Conservation (phyloP, 371 early-diverging fungal species). For the Lichtheimia hyalospora region DNA sequence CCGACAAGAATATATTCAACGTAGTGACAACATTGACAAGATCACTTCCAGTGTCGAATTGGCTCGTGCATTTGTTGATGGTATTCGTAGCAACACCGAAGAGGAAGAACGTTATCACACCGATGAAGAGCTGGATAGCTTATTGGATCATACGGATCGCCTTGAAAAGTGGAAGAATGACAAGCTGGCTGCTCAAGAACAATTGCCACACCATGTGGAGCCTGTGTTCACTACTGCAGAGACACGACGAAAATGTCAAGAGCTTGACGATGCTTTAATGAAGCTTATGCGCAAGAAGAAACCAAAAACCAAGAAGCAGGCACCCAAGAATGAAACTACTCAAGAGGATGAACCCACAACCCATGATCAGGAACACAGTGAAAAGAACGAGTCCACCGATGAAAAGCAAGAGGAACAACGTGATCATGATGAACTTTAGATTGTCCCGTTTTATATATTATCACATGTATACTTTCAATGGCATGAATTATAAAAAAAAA, state of each 20-base stretch:
- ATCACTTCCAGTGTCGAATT: slow-evolving; percentile 43
- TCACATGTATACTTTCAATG: too few relatives aligned
- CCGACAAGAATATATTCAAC: slow-evolving; percentile 57
- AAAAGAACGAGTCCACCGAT: not conserved
- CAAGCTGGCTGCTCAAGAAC: slow-evolving; percentile 61
- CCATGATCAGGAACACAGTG: not conserved
- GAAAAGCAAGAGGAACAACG: slow-evolving; percentile 2
- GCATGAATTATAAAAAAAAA: not conserved
- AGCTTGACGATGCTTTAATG: slow-evolving; percentile 54
- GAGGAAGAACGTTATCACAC: slow-evolving; percentile 61
- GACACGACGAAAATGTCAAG: slow-evolving; percentile 44
- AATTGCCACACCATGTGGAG: slow-evolving; percentile 54
- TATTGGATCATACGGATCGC: slow-evolving; percentile 44
- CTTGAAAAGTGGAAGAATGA: slow-evolving; percentile 65
- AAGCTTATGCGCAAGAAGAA: slow-evolving; percentile 61
- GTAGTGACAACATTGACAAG: slow-evolving; percentile 59
- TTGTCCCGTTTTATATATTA: slow-evolving; percentile 2
- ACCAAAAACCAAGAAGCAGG: slow-evolving; percentile 43
- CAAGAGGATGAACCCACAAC: slow-evolving; percentile 11
- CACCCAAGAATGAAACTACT: slow-evolving; percentile 17
- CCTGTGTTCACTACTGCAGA: slow-evolving; percentile 65
- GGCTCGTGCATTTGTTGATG: slow-evolving; percentile 43
- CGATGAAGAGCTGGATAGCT: slow-evolving; percentile 57
- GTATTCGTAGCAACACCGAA: slow-evolving; percentile 27
- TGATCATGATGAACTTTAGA: slow-evolving; percentile 11